Conservation (phyloP, 2,329 filamentous ascomycete genomes). For the Aspergillus carbonarius region DNA sequence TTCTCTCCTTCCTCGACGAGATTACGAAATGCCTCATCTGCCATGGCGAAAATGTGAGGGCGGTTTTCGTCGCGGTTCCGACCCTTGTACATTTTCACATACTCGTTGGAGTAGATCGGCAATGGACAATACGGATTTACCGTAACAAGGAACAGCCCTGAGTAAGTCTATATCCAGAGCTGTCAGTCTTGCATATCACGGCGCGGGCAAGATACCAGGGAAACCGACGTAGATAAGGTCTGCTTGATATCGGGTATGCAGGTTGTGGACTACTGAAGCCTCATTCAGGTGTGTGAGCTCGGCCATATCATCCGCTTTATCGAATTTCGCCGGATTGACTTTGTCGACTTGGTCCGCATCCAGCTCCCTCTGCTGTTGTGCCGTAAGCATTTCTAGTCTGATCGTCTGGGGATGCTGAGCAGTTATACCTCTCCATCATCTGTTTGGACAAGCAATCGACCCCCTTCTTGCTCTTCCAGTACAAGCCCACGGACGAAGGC, state of each 20-base stretch:
- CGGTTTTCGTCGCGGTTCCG: conserved; percentile 89
- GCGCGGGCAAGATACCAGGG: too few species aligned
- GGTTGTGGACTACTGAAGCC: conserved; percentile 94
- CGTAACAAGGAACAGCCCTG: conserved; percentile 91
- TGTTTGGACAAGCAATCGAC: conserved; percentile 79
- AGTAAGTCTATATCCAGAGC: conserved; percentile 69
- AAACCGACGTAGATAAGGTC: conserved; percentile 80
- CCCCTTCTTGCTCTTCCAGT: conserved; percentile 71
- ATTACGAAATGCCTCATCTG: conserved; percentile 93
- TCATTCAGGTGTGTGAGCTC: conserved; percentile 98
- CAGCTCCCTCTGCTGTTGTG: conserved; percentile 74
- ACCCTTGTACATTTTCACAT: conserved; percentile 97
- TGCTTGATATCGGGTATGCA: conserved; percentile 90
- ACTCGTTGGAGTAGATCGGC: conserved; percentile 94
- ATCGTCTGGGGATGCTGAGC: too few species aligned
- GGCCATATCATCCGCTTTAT: conserved; percentile 99
- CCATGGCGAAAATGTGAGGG: conserved; percentile 96
- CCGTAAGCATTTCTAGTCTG: conserved; percentile 21
- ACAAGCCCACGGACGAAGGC: conserved; percentile 95
- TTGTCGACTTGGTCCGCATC: conserved; percentile 89
- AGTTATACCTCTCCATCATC: conserved; percentile 76
- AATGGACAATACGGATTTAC: conserved; percentile 95
- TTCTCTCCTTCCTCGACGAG: conserved; percentile 93
- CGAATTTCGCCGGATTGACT: conserved; percentile 98
- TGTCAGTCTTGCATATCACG: background rate